Base-by-base conservation (phyloP, 768 basidiomycete genomes). In the Psilocybe cubensis region DNA sequence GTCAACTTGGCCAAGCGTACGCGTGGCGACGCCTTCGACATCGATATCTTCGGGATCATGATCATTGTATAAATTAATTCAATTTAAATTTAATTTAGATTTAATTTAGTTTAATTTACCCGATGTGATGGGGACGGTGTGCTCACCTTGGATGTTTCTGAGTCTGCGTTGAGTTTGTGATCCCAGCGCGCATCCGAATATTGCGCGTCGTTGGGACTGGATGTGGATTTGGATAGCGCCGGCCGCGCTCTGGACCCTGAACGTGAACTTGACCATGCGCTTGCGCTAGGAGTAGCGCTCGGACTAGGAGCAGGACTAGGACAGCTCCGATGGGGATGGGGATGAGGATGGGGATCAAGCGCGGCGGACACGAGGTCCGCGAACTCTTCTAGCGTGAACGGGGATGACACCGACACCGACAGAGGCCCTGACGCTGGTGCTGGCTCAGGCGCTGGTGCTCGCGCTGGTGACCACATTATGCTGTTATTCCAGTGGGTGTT, bases 331-430 rank as follows among this genome's bases (percentile, higher is more conserved):
- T n/a, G 35, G 6, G 43, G 11, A n/a, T 12, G 2, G 14, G 41
- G 49, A 42, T 14, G 23, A 21, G 41, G 41, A 31, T 47, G 27
- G 29, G 41, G 47, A 28, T 49, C 41, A 12, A 51, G 42, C 17
- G 56, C 56, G 12, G 48, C 49, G 12, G 56, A 57, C 3, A 57
- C 56, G 48, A 57, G 56, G 29, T 57, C 49, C 4, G 56, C 49
- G 29, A 57, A 57, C 42, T 57, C 56, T 50, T 48, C 56, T 23
- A 57, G 21, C 21, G 56, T 50, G 24, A 57, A 57, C 25, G 54
- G 54, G 28, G 49, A 41, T n/a, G 25, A 28, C 5, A 14, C 20
- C 11, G 45, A 33, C 31, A n/a, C n/a, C n/a, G n/a, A n/a, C n/a
- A n/a, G 31, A 33, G 14, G 14, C 9, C 31, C 31, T 33, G 31